Base-by-base conservation (phyloP, 345 rosid genomes). In the Acer saccharum region DNA sequence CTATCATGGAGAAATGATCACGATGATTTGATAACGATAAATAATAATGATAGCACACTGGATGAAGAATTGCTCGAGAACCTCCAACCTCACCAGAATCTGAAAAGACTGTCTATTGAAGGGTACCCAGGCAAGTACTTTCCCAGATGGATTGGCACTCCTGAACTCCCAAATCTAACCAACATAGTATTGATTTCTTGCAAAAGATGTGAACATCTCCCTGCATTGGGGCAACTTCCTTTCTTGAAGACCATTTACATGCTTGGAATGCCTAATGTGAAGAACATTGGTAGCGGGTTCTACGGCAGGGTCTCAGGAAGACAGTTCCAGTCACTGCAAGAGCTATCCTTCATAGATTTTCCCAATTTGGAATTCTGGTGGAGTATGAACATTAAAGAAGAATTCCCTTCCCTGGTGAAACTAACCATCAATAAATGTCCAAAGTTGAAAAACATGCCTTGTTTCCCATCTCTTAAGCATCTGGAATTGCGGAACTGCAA, bases 161-260 rank as follows among this genome's bases (percentile, higher is more conserved):
- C 8, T 29, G 52, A 68, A 57, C 73, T 82, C 54, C 68, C 77
- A 10, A 80, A 71, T 63, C 52, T 85, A 35, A 69, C 66, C 17
- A 57, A 71, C 62, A 39, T 75, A 2, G 57, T 27, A 6, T 29
- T 72, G 74, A n/a, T 70, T 6, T 58, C 69, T 39, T 69, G 78
- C 20, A 65, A 7, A 17, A 79, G 77, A 29, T 79, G 77, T 55
- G 29, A 43, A 16, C 16, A 73, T 52, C 82, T 78, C 18, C 86
- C 84, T 46, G 6, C 52, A 14, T 50, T 85, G 4, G 84, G 83
- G 52, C 57, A 78, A n/a, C 81, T 85, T 21, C 79, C 75, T n/a
- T 61, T 55, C 62, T 79, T 82, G 10, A 70, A 78, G 71, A 18
- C 39, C 60, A 75, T 82, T 1, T 14, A 65, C 73, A 35, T 82